Evolutionary conservation across 2,329 filamentous ascomycete genomes (phyloP).

Genomic region (Coleophoma cylindrospora): DNA sequence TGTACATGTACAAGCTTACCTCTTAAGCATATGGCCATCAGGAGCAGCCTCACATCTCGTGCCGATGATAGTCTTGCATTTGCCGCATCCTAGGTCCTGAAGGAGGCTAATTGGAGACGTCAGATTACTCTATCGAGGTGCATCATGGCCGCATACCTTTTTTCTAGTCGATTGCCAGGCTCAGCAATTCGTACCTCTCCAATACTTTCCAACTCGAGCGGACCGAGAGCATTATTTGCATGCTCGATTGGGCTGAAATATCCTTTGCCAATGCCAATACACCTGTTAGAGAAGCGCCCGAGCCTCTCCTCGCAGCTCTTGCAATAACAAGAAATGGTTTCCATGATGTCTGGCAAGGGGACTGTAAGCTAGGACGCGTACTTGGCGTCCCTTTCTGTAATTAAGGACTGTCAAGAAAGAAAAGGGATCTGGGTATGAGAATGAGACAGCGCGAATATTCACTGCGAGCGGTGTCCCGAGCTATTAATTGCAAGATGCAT

Average conservation of each 20-base stretch:
- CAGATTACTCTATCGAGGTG: no score
- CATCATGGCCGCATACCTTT: conserved; percentile 5
- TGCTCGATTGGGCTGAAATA: conserved; percentile 23
- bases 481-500: no score
- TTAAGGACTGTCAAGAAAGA: no score
- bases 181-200: conserved; percentile 17
- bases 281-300: conserved; percentile 22
- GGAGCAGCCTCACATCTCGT: conserved; percentile 24
- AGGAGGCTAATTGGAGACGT: conserved; percentile 9
- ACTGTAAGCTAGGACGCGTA: no score
- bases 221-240: conserved; percentile 2
- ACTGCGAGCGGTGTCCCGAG: no score
- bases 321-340: conserved; percentile 20
- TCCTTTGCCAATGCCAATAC: conserved; percentile 25
- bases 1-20: conserved; percentile 9
- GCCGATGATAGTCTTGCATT: conserved; percentile 19
- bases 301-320: conserved; percentile 20
- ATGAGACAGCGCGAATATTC: no score
- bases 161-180: conserved; percentile 15
- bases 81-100: conserved; percentile 22
- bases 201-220: conserved; percentile 15
- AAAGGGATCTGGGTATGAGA: no score
- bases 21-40: conserved; percentile 20
- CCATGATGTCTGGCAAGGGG: conserved; percentile 8
- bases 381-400: no score